Conservation (phyloP, 2,329 filamentous ascomycete species). For the Cercospora sesami region DNA sequence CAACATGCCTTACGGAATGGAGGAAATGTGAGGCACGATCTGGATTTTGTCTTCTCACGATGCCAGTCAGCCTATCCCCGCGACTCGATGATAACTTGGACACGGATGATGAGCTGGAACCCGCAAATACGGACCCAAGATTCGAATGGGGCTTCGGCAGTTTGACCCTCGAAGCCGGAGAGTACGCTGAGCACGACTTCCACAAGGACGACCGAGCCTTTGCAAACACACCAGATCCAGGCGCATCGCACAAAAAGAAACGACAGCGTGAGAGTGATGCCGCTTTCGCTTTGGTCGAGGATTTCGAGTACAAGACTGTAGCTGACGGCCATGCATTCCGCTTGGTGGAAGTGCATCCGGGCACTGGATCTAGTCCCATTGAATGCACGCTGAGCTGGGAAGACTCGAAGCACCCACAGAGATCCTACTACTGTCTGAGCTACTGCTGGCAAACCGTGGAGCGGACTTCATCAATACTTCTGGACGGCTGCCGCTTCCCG, state of each 20-base stretch:
- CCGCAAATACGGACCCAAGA: constrained; percentile 28
- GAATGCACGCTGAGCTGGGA: constrained; percentile 32
- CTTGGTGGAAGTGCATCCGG: constrained; percentile 30
- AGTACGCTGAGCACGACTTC: constrained; percentile 13
- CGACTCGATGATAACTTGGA: constrained; percentile 32
- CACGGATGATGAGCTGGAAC: constrained; percentile 30
- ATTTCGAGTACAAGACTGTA: constrained; percentile 30
- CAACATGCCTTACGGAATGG: not conserved
- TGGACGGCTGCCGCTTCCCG: constrained; percentile 34
- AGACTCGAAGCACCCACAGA: constrained; percentile 25
- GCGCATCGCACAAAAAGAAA: constrained; percentile 21
- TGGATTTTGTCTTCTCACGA: not conserved
- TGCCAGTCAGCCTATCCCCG: constrained; percentile 30
- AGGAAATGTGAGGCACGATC: not conserved
- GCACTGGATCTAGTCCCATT: constrained; percentile 25
- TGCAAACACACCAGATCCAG: constrained; percentile 28
- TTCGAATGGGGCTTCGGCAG: constrained; percentile 30
- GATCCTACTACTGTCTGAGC: constrained; percentile 32
- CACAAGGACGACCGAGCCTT: constrained; percentile 28
- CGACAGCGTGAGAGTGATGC: constrained; percentile 26
- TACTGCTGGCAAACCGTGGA: constrained; percentile 35
- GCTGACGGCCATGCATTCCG: constrained; percentile 36
- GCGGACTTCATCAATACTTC: constrained; percentile 31
- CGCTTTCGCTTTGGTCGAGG: constrained; percentile 20
- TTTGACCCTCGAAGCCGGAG: constrained; percentile 23